Evolutionary conservation across 169 alveolate species (phyloP), one percentile per base, ranked within the genome.

Genomic region (Plasmodium adleri): DNA sequence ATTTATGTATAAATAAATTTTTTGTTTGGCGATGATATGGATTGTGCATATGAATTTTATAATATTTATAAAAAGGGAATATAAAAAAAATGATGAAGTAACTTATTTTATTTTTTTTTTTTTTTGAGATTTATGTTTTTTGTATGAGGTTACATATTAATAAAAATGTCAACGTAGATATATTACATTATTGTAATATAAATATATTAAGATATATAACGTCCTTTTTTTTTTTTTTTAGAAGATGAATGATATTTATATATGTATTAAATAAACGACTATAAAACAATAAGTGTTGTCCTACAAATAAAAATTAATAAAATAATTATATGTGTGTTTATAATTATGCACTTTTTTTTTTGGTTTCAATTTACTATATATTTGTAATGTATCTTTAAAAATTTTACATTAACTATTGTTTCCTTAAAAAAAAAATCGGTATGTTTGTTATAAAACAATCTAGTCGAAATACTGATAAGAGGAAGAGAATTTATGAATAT

Each of bases 401-500:
- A 76, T 43, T 64, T 78, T 78, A 78, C 89, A 58, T 56, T 78
- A 58, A 59, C 47, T 22, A 78, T 66, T 12, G 52, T 50, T 78
- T 78, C 76, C 26, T 78, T 78, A 66, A 78, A 78, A 66, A 78
- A 66, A 10, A 78, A 78, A 78, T 78, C 89, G 32, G 89, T 64
- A 56, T 64, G 74, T 9, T 78, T 78, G 72, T 78, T 71, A 28
- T 50, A 66, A 50, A 78, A 78, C 10, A 78, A 70, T 47, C 89
- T 78, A 47, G 89, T 78, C 39, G 72, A 64, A 66, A 78, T 73
- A 49, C 89, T 78, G 28, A 49, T 24, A 73, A 22, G 64, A 28
- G 67, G 20, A 72, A 72, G n/a, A 26, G 10, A 13, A 12, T 17
- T 12, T 17, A 56, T 56, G 22, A 17, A 56, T 56, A 56, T 52